Evolutionary conservation across 768 basidiomycete genomes (phyloP), one percentile per base, ranked within the genome.

Genomic region (Russula olivacea): DNA sequence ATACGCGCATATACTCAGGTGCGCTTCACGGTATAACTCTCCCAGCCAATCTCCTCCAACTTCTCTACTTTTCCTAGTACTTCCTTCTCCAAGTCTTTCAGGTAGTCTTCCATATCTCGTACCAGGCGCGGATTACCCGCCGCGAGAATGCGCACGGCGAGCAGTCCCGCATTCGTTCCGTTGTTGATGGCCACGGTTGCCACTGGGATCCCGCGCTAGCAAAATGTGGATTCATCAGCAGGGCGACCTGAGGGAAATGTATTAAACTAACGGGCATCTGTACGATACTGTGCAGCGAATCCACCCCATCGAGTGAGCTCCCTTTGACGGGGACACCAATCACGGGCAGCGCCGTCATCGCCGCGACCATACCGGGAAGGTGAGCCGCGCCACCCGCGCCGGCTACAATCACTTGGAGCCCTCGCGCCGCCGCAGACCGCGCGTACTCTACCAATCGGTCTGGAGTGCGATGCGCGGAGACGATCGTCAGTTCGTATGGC

Each of bases 351-450:
- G 86, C 79, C 0, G 94, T 96, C 88, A 97, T 86, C 21, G 91
- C 88, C 5, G 96, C 97, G 1, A 98, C 93, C 97, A 99, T 99
- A 0, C 97, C 97, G 0, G 97, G 97, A 1, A 99, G 76, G 76
- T 99, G 97, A 5, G 96, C 97, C 1, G 97, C 96, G 0, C 97
- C 97, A n/a, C 97, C 97, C 7, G 97, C 97, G 7, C 96, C 96
- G 2, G 96, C 96, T 48, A 99, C 88, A 73, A 99, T 84, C 4
- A 81, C 83, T 51, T 88, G 76, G 47, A 90, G 67, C 2, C 89
- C 90, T 5, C 88, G 77, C 19, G 79, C 72, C 1, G 81, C 79
- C 0, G 94, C 95, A 10, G 82, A 80, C 50, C 86, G 79, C 2
- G 97, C 89, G 66, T 95, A 98, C 63, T 85, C 80, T 23, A 89